phyloP scores from a whole-genome alignment of 2,329 filamentous ascomycete species.

The Cercospora sesami region DNA sequence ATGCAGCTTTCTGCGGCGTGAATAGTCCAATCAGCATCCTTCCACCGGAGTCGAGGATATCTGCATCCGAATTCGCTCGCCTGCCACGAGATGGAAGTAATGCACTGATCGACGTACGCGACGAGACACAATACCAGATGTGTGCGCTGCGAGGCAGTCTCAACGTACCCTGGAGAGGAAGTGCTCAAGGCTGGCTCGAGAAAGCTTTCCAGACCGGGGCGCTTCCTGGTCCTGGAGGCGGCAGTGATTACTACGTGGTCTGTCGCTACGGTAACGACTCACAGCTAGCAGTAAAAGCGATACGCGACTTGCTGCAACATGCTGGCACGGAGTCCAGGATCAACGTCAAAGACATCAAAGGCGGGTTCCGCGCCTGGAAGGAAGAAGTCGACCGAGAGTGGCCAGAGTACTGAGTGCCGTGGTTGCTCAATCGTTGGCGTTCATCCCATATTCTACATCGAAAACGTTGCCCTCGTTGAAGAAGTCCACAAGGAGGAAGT shows the following conservation, averaged over 20 bases:
- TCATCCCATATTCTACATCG: constrained; percentile 34
- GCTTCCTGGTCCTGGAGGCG: constrained; percentile 42
- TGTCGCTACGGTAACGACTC: constrained; percentile 79
- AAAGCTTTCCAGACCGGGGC: constrained; percentile 29
- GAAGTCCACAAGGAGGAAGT: constrained; percentile 47
- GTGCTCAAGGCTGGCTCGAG: constrained; percentile 41
- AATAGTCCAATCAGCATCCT: constrained; percentile 58
- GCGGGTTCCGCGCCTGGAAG: constrained; percentile 73
- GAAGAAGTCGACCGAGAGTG: constrained; percentile 62
- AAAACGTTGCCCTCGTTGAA: constrained; percentile 35
- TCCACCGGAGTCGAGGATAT: constrained; percentile 64
- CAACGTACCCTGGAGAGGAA: constrained; percentile 68
- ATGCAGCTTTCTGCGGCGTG: constrained; percentile 80
- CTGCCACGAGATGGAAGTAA: constrained; percentile 44
- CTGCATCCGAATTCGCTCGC: constrained; percentile 59
- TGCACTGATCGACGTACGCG: constrained; percentile 77
- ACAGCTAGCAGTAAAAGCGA: constrained; percentile 65
- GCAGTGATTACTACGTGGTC: constrained; percentile 55
- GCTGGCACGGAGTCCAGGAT: constrained; percentile 48
- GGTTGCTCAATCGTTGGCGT: constrained; percentile 29
- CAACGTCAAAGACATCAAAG: constrained; percentile 69
- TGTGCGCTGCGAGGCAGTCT: constrained; percentile 73
- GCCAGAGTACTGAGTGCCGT: constrained; percentile 56
- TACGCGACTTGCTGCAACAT: constrained; percentile 56
- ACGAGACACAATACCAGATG: constrained; percentile 80